These are phyloP conservation scores for Schwanniomyces vanrijiae DNA, from an alignment of 805 yeast species.

Conservation along the genomic window DNA sequence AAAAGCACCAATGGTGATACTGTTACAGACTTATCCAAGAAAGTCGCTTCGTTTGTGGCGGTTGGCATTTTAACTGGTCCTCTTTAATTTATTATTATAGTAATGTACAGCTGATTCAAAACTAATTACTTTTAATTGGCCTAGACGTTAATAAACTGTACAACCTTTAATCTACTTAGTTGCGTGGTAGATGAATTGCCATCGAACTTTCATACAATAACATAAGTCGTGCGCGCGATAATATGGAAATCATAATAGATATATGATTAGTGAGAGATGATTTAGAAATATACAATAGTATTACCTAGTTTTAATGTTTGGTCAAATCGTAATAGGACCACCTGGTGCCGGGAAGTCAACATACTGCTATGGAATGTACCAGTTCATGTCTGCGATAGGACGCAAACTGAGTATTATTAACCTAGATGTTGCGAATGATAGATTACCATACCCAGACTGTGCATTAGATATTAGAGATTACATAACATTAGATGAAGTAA, in stretches of 20 bases:
- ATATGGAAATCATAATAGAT: background rate
- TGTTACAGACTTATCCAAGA: constrained; percentile 61
- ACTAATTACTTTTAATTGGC: background rate
- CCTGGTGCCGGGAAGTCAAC: constrained; percentile 98
- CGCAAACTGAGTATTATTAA: constrained; percentile 82
- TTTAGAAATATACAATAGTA: background rate
- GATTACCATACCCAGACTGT: constrained; percentile 60
- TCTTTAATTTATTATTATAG: background rate
- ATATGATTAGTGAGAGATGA: background rate
- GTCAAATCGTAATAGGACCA: constrained; percentile 94
- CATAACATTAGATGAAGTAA: constrained; percentile 72
- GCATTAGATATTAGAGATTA: constrained; percentile 78
- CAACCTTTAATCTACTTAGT: background rate
- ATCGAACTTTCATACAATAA: background rate
- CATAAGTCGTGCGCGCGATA: background rate
- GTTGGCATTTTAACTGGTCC: constrained; percentile 17
- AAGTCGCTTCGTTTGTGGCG: constrained; percentile 34
- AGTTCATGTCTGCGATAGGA: constrained; percentile 92
- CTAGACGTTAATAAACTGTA: background rate
- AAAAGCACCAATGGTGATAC: constrained; percentile 94
- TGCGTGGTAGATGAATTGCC: background rate
- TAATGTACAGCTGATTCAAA: background rate
- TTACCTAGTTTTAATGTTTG: constrained; percentile 47
- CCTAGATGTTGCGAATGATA: constrained; percentile 90
- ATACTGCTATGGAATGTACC: constrained; percentile 88